A percentile compares a stretch with the other conserved stretches of the same genome.
These are phyloP conservation scores for Diaporthe longicolla DNA, from an alignment of 2,329 filamentous ascomycete species.

Conservation along the genomic window DNA sequence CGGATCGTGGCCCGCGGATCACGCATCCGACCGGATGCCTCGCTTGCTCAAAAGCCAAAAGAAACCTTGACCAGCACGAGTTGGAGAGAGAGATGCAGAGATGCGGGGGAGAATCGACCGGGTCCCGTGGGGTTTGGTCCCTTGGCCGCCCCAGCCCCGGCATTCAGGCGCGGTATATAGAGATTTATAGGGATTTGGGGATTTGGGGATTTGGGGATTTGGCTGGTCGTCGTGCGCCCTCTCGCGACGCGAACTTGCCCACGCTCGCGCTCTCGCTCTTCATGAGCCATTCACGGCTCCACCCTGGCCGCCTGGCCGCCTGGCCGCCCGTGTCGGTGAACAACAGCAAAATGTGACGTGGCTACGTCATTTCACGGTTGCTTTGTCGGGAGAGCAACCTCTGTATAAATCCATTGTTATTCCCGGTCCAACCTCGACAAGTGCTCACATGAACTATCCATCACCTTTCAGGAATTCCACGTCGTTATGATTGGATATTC, in stretches of 20 bases:
- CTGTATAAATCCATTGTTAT: not conserved
- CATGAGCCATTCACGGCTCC: not conserved
- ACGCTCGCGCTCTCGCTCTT: constrained; percentile 25
- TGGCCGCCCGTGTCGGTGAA: not conserved
- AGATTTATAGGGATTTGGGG: too few species aligned
- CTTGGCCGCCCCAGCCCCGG: constrained; percentile 28
- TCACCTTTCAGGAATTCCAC: too few species aligned
- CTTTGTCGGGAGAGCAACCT: not conserved
- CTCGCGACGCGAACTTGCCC: constrained; percentile 18
- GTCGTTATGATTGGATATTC: not conserved
- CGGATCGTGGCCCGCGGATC: constrained; percentile 28
- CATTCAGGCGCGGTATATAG: constrained; percentile 4
- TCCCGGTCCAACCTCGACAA: not conserved
- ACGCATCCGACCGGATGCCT: constrained; percentile 22
- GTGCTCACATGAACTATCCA: too few species aligned
- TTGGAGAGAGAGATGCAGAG: not conserved
- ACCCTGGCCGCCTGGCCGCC: not conserved
- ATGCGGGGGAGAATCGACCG: constrained; percentile 9
- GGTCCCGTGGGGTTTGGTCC: constrained; percentile 23
- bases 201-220: too few species aligned
- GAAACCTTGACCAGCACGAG: too few species aligned
- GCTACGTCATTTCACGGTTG: constrained; percentile 9
- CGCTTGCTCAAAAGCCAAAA: not conserved
- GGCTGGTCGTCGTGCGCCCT: too few species aligned
- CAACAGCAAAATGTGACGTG: not conserved